Percentiles rank a stretch among this genome's conserved stretches.
Conservation (phyloP, 257 asterid genomes). For the Apocynum venetum region DNA sequence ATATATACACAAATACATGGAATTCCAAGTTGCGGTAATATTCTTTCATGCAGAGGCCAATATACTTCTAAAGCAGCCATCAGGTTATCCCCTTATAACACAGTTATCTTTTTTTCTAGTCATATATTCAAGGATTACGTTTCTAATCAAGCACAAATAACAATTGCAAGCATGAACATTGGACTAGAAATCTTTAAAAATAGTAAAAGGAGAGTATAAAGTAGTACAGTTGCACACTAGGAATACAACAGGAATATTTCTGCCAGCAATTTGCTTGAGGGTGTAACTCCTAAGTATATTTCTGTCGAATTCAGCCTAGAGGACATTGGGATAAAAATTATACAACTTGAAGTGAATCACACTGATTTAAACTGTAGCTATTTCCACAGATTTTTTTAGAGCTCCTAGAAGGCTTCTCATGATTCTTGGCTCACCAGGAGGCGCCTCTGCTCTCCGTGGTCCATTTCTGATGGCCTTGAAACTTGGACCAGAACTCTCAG, state of each 20-base stretch:
- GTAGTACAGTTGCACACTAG: neutral
- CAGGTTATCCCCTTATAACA: too few relatives aligned
- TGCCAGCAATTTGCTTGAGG: neutral
- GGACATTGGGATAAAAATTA: neutral
- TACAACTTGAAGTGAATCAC: neutral
- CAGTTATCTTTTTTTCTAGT: too few relatives aligned
- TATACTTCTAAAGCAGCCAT: too few relatives aligned
- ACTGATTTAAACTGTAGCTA: slow-evolving; percentile 40
- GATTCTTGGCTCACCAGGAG: slow-evolving; percentile 89
- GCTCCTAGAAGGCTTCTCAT: slow-evolving; percentile 86
- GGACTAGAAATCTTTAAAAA: too few relatives aligned
- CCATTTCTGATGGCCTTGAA: slow-evolving; percentile 85
- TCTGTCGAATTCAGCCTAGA: neutral
- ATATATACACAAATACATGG: too few relatives aligned
- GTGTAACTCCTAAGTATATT: too few relatives aligned
- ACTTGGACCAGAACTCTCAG: slow-evolving; percentile 47
- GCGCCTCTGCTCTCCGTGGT: slow-evolving; percentile 45
- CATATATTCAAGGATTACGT: too few relatives aligned
- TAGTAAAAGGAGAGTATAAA: too few relatives aligned
- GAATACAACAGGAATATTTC: neutral
- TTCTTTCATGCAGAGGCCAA: too few relatives aligned
- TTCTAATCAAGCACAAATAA: too few relatives aligned
- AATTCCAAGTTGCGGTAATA: too few relatives aligned
- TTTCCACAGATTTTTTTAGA: slow-evolving; percentile 75
- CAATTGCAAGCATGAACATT: too few relatives aligned